Evolutionary conservation across 2,329 filamentous ascomycete genomes (phyloP).

Genomic region (Fusarium sp.): DNA sequence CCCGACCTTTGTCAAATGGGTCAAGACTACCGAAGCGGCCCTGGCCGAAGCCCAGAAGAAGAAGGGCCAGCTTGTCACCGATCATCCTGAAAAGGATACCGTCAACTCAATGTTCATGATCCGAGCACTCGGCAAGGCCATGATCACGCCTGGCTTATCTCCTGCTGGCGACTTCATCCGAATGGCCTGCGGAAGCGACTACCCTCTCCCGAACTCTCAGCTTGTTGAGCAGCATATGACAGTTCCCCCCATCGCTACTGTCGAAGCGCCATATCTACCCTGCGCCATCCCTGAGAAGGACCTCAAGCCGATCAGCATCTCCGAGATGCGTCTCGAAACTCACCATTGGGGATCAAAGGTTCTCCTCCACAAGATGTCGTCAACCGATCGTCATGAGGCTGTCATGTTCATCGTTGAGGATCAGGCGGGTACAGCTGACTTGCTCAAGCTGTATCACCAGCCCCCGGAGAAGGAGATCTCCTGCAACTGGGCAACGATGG

Average conservation of each 20-base stretch:
- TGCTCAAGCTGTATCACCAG: slow-evolving; percentile 1
- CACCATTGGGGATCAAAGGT: not conserved
- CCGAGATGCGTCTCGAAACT: not conserved
- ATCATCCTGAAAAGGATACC: not conserved
- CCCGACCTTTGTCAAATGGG: fast-evolving
- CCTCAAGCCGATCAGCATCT: slow-evolving; percentile 5
- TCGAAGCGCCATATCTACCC: slow-evolving; percentile 13
- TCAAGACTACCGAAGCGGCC: not conserved
- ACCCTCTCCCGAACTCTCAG: not conserved
- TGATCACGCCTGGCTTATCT: not conserved
- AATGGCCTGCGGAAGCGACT: not conserved
- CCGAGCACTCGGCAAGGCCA: not conserved
- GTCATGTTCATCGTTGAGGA: not conserved
- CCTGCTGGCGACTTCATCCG: not conserved
- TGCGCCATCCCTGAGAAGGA: not conserved
- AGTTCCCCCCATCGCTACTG: not conserved
- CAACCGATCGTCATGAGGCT: not conserved
- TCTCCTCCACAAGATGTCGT: not conserved
- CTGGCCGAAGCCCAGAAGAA: not conserved
- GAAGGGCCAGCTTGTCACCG: slow-evolving; percentile 19
- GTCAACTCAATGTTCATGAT: not conserved
- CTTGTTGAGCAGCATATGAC: not conserved
- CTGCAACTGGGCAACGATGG: not conserved
- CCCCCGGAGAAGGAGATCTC: not conserved
- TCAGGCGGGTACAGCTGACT: not conserved